Evolutionary conservation across 2,329 filamentous ascomycete genomes (phyloP).

Genomic region (Colletotrichum musae): DNA sequence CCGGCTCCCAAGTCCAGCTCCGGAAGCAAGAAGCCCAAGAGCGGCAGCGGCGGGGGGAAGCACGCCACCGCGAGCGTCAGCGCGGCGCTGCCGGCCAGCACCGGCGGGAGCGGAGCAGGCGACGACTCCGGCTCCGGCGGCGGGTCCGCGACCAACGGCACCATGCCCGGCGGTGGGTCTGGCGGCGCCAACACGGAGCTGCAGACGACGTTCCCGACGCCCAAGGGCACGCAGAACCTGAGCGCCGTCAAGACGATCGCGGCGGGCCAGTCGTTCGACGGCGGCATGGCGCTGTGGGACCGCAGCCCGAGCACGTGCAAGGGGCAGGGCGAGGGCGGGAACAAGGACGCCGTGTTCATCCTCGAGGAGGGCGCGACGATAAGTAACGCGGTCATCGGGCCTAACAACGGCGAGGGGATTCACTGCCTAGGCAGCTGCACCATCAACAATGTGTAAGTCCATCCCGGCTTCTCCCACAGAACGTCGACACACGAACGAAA

Average conservation of each 20-base stretch:
- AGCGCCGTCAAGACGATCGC: conserved; percentile 34
- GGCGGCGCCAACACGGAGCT: conserved; percentile 14
- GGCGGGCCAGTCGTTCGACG: conserved; percentile 37
- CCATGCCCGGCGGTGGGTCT: not conserved
- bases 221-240: conserved; percentile 34
- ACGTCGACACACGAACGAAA: not conserved
- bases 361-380: conserved; percentile 58
- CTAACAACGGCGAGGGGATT: conserved; percentile 60
- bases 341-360: conserved; percentile 57
- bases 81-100: not conserved
- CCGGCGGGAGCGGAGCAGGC: not conserved
- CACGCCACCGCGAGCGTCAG: not conserved
- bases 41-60: conserved; percentile 1
- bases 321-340: conserved; percentile 58
- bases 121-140: not conserved
- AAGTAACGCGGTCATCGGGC: conserved; percentile 61
- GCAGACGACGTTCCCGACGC: conserved; percentile 29
- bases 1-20: conserved; percentile 22
- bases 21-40: conserved; percentile 1
- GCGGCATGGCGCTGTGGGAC: conserved; percentile 49
- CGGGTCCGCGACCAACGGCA: conserved; percentile 14
- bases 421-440: conserved; percentile 61
- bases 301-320: conserved; percentile 56
- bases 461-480: conserved; percentile 56
- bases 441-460: conserved; percentile 46